Evolutionary conservation across 169 alveolate species (phyloP), one percentile per base, ranked within the genome.

Genomic region (Cardiosporidium cionae): DNA sequence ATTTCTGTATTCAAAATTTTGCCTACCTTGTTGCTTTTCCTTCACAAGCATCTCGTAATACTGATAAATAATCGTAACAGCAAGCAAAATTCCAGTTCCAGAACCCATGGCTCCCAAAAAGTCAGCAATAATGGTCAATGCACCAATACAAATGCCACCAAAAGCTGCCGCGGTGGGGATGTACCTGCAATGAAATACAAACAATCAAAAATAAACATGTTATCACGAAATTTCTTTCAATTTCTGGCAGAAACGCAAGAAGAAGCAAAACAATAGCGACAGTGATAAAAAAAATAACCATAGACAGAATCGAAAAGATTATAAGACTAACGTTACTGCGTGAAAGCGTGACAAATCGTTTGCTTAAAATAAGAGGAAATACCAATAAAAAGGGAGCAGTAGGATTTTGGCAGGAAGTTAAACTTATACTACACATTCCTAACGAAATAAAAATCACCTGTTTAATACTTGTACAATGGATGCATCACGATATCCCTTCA

Each of bases 61-160:
- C 77, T 97, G 98, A 86, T 97, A 98, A 74, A 98, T 96, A 81
- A 98, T 98, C 23, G 99, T 97, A 32, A 98, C 99, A 23, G 98
- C 98, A 52, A 97, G 88, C 35, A 95, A 87, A 74, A 89, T 90
- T 1, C 86, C 99, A 58, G 99, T 97, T 22, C 99, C 99, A 65
- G 98, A 90, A 33, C 99, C 99, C 80, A 98, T 95, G 31, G 99
- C 99, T 27, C 99, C 99, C 54, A 98, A 88, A 83, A 98, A 94
- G 83, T 98, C 99, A 35, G 99, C 99, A 63, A 96, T 80, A 74
- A 98, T 95, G 36, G 99, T 94, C 66, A 98, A 87, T 7, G 97
- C 98, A 36, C 99, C 99, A 82, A 98, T 97, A 84, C 99, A 98
- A 98, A 96, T 94, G 35, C 99, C 99, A 25, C 99, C 99, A 80